phyloP scores from a whole-genome alignment of 2,329 filamentous ascomycete species.

The Sarocladiaceae sp. region DNA sequence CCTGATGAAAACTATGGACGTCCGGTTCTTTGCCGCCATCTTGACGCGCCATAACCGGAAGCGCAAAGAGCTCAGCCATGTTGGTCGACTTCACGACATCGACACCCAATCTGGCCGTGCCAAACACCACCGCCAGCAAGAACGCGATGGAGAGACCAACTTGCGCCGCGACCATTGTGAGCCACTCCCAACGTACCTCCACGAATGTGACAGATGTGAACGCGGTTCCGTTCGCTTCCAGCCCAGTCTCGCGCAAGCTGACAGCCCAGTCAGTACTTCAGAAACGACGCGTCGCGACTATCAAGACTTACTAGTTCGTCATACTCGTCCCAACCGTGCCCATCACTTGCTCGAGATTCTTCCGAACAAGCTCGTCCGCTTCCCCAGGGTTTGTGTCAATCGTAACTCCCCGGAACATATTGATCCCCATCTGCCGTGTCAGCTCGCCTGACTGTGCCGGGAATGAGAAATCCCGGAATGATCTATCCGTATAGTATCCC shows the following conservation, averaged over 20 bases:
- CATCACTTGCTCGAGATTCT: not conserved
- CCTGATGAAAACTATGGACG: too few species aligned
- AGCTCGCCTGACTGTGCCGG: not conserved
- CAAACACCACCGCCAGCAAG: conserved; percentile 11
- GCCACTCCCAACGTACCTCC: conserved; percentile 16
- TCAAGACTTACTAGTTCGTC: conserved; percentile 11
- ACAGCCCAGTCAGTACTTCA: not conserved
- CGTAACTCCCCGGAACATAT: conserved; percentile 1
- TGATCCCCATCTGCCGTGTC: conserved; percentile 1
- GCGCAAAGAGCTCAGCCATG: conserved; percentile 12
- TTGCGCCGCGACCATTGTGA: conserved; percentile 15
- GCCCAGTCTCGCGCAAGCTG: conserved; percentile 4
- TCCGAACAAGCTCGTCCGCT: conserved; percentile 6
- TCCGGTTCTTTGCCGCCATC: too few species aligned
- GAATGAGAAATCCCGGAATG: too few species aligned
- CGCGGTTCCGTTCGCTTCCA: conserved; percentile 3
- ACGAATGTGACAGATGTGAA: conserved; percentile 12
- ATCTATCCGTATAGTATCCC: not conserved
- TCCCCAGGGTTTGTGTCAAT: not conserved
- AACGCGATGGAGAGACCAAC: conserved; percentile 13
- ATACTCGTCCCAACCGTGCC: conserved; percentile 4
- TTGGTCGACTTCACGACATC: conserved; percentile 16
- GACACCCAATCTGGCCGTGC: conserved; percentile 11
- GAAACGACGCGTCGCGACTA: not conserved
- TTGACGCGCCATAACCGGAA: too few species aligned